phyloP scores from a whole-genome alignment of 2,329 filamentous ascomycete genomes.

The Colletotrichum graminicola region DNA sequence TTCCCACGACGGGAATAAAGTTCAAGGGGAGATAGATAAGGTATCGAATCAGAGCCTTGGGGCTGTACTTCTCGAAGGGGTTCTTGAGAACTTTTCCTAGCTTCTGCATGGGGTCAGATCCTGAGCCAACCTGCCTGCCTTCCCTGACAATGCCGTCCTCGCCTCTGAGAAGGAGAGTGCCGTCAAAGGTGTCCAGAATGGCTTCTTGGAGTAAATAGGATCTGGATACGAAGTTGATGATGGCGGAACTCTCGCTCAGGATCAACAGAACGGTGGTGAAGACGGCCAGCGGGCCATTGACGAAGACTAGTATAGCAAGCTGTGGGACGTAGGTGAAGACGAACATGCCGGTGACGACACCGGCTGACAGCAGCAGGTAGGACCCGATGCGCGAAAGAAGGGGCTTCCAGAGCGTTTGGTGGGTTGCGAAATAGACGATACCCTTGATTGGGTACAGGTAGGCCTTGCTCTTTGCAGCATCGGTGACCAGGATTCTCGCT shows the following conservation, averaged over 20 bases:
- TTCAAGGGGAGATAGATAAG: constrained; percentile 91
- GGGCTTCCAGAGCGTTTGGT: constrained; percentile 70
- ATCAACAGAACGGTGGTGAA: constrained; percentile 78
- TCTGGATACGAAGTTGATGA: constrained; percentile 69
- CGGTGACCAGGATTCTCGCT: constrained; percentile 71
- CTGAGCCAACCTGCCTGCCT: constrained; percentile 78
- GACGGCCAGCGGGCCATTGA: constrained; percentile 86
- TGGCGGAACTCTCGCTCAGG: constrained; percentile 70
- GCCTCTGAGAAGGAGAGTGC: constrained; percentile 67
- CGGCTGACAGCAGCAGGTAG: constrained; percentile 77
- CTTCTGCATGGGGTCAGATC: constrained; percentile 67
- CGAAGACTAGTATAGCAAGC: constrained; percentile 83
- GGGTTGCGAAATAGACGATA: constrained; percentile 69
- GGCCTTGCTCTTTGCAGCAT: constrained; percentile 80
- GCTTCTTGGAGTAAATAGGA: constrained; percentile 85
- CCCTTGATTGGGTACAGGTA: constrained; percentile 83
- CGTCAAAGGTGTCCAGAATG: constrained; percentile 90
- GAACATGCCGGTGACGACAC: constrained; percentile 86
- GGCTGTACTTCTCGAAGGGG: constrained; percentile 68
- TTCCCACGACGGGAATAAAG: constrained; percentile 91
- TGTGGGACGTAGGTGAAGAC: constrained; percentile 88
- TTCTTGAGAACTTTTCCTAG: constrained; percentile 69
- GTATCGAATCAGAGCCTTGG: constrained; percentile 78
- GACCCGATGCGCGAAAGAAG: constrained; percentile 67
- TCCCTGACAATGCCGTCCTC: constrained; percentile 74